Percentiles rank a stretch among this genome's conserved stretches.
phyloP scores from a whole-genome alignment of 2,329 filamentous ascomycete species.

The Fusarium sp. region DNA sequence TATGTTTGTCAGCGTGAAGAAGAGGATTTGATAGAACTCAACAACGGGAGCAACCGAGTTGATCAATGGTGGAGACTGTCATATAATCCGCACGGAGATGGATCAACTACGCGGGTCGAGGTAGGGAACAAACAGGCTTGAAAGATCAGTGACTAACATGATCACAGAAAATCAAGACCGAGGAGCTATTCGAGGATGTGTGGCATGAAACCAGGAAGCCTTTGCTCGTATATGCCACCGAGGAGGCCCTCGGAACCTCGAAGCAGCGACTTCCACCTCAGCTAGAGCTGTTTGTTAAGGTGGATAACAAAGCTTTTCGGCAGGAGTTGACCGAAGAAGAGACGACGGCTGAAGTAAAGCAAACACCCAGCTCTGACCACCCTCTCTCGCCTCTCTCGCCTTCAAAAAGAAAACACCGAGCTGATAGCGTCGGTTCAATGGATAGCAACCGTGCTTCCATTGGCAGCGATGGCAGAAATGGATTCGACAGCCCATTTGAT shows the following conservation, averaged over 20 bases:
- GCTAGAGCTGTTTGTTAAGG: slow-evolving; percentile 59
- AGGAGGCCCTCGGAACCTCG: slow-evolving; percentile 46
- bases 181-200: slow-evolving; percentile 58
- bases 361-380: slow-evolving; percentile 46
- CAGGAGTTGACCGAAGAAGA: slow-evolving; percentile 59
- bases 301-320: slow-evolving; percentile 64
- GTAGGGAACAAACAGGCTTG: slow-evolving; percentile 49
- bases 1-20: slow-evolving; percentile 62
- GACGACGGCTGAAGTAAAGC: slow-evolving; percentile 38
- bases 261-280: slow-evolving; percentile 52
- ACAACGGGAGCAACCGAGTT: slow-evolving; percentile 42
- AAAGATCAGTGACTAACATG: slow-evolving; percentile 37
- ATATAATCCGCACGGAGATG: slow-evolving; percentile 53
- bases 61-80: slow-evolving; percentile 69
- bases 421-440: slow-evolving; percentile 60
- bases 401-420: slow-evolving; percentile 59
- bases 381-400: slow-evolving; percentile 52
- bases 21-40: slow-evolving; percentile 57
- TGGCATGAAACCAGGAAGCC: slow-evolving; percentile 61
- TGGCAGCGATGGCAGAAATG: slow-evolving; percentile 53
- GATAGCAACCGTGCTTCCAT: slow-evolving; percentile 58
- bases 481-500: slow-evolving; percentile 48
- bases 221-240: slow-evolving; percentile 65
- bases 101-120: slow-evolving; percentile 59
- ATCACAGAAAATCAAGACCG: slow-evolving; percentile 59